Evolutionary conservation across 1,139 yeast species (phyloP), one percentile per base, ranked within the genome.

Genomic region (Taphrina deformans): DNA sequence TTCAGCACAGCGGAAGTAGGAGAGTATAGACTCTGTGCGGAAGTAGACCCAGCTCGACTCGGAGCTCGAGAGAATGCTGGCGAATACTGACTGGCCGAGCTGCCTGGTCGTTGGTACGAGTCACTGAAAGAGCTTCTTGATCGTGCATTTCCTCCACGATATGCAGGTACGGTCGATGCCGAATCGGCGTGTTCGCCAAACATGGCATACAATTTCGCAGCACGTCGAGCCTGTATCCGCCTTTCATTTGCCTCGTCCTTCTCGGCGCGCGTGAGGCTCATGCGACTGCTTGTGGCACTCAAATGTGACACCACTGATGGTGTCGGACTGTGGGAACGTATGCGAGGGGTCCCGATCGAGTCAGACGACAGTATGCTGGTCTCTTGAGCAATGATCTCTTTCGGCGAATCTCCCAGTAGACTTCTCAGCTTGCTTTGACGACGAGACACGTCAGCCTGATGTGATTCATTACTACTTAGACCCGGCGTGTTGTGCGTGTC

Each of bases 131-230:
- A 26, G 10, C 9, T 18, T 14, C 41, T 31, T 2, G 55, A 29
- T 5, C 55, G 55, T 14, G 26, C 48, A 44, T 21, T 18, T 4
- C 10, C 40, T 18, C 35, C 38, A 9, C 55, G 40, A 33, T 51
- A 51, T 2, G 55, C 31, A 21, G 55, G 55, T 6, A 51, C 44
- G 16, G 40, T 16, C 12, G 44, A 18, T 5, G 58, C 31, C 5
- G 48, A 38, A 31, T 53, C 46, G 21, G 63, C 41, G 16, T 59
- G 53, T n/a, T 59, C 63, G 5, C 63, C 63, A 59, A 59, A 59
- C 63, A 59, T 59, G 31, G 63, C 63, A 29, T 59, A 59, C 29
- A 59, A 27, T 35, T 59, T 59, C 5, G 63, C 63, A 14, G 63
- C 63, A 27, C 63, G 51, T 6, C 63, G 63, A 5, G 38, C 41